Evolutionary conservation across 2,329 filamentous ascomycete species (phyloP).

Genomic region (Metarhizium anisopliae): DNA sequence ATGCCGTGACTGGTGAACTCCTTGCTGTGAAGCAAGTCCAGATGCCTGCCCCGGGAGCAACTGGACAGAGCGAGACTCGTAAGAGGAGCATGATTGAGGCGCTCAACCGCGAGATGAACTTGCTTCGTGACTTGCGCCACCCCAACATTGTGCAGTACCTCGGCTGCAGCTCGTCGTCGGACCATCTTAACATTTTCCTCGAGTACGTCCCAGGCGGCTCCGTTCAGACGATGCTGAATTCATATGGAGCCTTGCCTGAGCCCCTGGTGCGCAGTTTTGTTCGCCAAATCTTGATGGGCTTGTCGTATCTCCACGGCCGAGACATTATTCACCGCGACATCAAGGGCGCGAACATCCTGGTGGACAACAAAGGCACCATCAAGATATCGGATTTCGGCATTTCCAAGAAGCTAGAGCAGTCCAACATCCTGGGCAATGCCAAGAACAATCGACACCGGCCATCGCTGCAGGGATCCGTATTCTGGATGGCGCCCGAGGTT

Average conservation of each 20-base stretch:
- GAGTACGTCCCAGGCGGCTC: slow-evolving; percentile 97
- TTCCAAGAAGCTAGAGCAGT: slow-evolving; percentile 91
- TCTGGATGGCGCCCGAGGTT: slow-evolving; percentile 99
- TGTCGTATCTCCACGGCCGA: slow-evolving; percentile 85
- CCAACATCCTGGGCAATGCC: slow-evolving; percentile 66
- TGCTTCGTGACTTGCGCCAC: slow-evolving; percentile 89
- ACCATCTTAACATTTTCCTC: slow-evolving; percentile 97
- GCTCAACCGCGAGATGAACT: slow-evolving; percentile 89
- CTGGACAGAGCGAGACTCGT: slow-evolving; percentile 74
- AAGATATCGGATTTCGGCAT: slow-evolving; percentile 99
- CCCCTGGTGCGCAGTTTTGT: slow-evolving; percentile 94
- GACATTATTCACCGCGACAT: slow-evolving; percentile 99
- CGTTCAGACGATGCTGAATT: slow-evolving; percentile 97
- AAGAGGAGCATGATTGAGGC: slow-evolving; percentile 99
- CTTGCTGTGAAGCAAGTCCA: slow-evolving; percentile 98
- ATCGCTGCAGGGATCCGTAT: slow-evolving; percentile 92
- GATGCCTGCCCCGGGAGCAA: slow-evolving; percentile 67
- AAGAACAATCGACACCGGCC: slow-evolving; percentile 60
- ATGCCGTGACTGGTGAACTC: slow-evolving; percentile 92
- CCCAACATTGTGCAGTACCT: slow-evolving; percentile 98
- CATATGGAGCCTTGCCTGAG: slow-evolving; percentile 90
- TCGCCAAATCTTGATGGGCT: slow-evolving; percentile 83
- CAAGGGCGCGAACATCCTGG: slow-evolving; percentile 96
- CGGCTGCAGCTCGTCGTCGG: slow-evolving; percentile 83
- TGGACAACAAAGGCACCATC: slow-evolving; percentile 97